Percentiles rank a stretch among this genome's conserved stretches.
Evolutionary conservation across 2,329 filamentous ascomycete genomes (phyloP).

Genomic region (Cordyceps pruinosa): DNA sequence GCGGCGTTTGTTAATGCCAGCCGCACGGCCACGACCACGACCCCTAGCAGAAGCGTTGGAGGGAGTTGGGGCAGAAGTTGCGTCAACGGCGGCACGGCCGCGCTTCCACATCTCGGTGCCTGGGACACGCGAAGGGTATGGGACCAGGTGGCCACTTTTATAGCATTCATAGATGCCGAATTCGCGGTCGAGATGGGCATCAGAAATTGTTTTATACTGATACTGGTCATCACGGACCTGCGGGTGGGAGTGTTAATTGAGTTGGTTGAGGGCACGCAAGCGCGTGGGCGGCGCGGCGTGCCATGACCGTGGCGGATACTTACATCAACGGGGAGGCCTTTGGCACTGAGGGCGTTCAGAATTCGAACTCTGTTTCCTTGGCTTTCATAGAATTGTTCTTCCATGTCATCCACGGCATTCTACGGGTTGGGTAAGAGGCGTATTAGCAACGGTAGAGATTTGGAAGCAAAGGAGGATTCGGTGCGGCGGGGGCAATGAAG

Average conservation of each 20-base stretch:
- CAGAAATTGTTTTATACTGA: conserved; percentile 38
- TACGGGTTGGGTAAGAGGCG: conserved; percentile 17
- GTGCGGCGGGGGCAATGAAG: not conserved
- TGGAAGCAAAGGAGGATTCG: not conserved
- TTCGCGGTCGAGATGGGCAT: conserved; percentile 35
- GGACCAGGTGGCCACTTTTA: conserved; percentile 36
- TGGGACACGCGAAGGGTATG: conserved; percentile 37
- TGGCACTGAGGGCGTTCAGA: conserved; percentile 36
- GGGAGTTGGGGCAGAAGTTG: conserved; percentile 27
- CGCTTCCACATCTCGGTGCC: conserved; percentile 37
- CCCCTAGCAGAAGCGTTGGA: conserved; percentile 22
- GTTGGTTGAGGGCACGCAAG: not conserved
- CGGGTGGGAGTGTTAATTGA: conserved; percentile 16
- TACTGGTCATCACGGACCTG: conserved; percentile 39
- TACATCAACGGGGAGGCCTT: conserved; percentile 42
- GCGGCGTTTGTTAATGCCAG: conserved; percentile 40
- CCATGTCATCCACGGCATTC: conserved; percentile 33
- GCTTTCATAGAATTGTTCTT: conserved; percentile 37
- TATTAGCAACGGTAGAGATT: not conserved
- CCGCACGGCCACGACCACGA: conserved; percentile 26
- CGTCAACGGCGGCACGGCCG: conserved; percentile 30
- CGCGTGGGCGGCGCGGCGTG: conserved; percentile 15
- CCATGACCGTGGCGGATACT: conserved; percentile 23
- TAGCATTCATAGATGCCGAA: conserved; percentile 37
- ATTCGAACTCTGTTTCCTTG: conserved; percentile 40